These are phyloP conservation scores for Cercospora sp. DNA, from an alignment of 2,329 filamentous ascomycete genomes.

Conservation along the genomic window DNA sequence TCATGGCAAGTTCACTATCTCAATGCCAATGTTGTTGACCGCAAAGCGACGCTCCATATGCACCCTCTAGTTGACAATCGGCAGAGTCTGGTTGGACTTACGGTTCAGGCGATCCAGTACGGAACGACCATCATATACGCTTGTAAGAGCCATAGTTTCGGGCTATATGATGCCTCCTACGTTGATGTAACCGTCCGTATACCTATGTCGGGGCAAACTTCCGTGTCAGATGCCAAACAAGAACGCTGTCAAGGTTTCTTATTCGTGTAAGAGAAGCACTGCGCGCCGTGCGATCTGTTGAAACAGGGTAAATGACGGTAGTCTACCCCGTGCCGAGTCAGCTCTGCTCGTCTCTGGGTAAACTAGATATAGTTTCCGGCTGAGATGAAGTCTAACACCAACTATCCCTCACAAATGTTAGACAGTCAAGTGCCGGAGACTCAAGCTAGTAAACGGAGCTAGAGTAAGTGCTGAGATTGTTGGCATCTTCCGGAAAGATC, in stretches of 20 bases:
- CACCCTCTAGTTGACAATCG: not conserved
- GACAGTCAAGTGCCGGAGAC: not conserved
- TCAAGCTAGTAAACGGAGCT: not conserved
- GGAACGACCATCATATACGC: not conserved
- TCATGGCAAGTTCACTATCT: not conserved
- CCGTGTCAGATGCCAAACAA: not conserved
- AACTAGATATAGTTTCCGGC: not conserved
- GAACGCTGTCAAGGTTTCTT: not conserved
- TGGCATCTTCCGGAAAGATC: not conserved
- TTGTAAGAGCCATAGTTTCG: not conserved
- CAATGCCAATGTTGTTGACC: too few species aligned
- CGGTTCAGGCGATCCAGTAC: fast-evolving
- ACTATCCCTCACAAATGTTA: not conserved
- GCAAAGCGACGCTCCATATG: not conserved
- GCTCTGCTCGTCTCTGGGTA: not conserved
- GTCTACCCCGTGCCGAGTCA: not conserved
- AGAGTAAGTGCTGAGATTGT: not conserved
- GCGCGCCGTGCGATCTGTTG: not conserved
- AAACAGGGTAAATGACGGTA: not conserved
- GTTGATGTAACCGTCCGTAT: not conserved
- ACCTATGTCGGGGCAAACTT: not conserved
- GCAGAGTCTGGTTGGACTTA: not conserved
- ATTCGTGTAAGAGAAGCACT: not conserved
- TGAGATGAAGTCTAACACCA: not conserved
- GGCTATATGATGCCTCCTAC: not conserved